phyloP scores from a whole-genome alignment of 352 stramenopile species.

The Pythium graminicola region DNA sequence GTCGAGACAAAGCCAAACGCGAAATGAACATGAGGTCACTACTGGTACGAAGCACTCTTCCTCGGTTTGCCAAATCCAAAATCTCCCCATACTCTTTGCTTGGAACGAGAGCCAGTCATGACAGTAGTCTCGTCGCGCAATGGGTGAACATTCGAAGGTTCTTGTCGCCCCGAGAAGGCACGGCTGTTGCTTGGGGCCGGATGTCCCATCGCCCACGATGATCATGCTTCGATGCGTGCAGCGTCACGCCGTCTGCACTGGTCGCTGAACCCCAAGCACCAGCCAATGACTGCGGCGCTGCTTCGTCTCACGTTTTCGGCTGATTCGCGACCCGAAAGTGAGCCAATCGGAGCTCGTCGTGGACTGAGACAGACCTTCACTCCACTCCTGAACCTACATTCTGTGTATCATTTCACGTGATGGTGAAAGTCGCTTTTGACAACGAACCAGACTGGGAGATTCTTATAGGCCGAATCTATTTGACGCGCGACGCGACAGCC shows the following conservation, averaged over 20 bases:
- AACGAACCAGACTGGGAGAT: too few species aligned
- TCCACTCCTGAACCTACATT: neutral
- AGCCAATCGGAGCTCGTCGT: conserved; percentile 11
- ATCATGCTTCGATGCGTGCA: neutral
- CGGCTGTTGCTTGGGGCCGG: neutral
- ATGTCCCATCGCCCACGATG: conserved; percentile 1
- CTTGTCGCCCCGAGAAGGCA: neutral
- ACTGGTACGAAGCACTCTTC: neutral
- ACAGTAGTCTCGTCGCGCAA: neutral
- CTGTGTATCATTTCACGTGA: neutral
- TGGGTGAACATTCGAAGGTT: too few species aligned
- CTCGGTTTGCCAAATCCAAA: neutral
- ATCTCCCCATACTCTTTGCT: neutral
- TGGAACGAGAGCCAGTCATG: neutral
- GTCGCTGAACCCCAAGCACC: neutral
- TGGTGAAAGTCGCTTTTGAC: neutral
- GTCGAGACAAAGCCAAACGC: neutral
- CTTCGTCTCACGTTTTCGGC: conserved; percentile 16
- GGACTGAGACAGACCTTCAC: neutral
- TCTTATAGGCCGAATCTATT: too few species aligned
- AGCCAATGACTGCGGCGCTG: conserved; percentile 10
- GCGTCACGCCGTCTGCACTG: conserved; percentile 10
- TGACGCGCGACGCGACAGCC: too few species aligned
- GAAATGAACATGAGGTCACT: conserved; percentile 5
- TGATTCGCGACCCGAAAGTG: neutral